phyloP scores from a whole-genome alignment of 768 basidiomycete genomes.

The Pleurotus tuber-regium region DNA sequence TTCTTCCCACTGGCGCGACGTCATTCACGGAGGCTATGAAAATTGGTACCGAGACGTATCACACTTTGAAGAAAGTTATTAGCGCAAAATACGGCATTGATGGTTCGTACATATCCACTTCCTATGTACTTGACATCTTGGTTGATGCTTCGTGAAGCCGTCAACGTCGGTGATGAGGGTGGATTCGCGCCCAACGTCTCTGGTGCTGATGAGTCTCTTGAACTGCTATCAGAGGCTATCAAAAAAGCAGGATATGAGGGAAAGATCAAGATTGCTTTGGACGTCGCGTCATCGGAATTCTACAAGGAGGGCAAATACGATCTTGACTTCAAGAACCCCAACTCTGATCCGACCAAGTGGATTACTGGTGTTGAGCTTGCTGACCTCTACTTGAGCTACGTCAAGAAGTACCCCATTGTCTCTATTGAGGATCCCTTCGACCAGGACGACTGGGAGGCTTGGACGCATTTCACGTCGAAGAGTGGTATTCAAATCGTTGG shows the following conservation, averaged over 20 bases:
- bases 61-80: slow-evolving; percentile 99
- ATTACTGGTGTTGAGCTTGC: slow-evolving; percentile 91
- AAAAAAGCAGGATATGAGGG: slow-evolving; percentile 98
- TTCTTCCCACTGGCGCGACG: slow-evolving; percentile 90
- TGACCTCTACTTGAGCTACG: slow-evolving; percentile 81
- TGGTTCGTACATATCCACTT: slow-evolving; percentile 48
- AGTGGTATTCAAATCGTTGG: slow-evolving; percentile 89
- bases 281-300: slow-evolving; percentile 99
- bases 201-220: slow-evolving; percentile 96
- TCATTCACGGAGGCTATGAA: slow-evolving; percentile 97
- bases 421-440: slow-evolving; percentile 99
- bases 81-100: slow-evolving; percentile 99
- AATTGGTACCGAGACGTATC: slow-evolving; percentile 97
- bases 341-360: slow-evolving; percentile 97
- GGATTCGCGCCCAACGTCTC: slow-evolving; percentile 98
- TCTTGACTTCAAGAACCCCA: slow-evolving; percentile 98
- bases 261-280: slow-evolving; percentile 98
- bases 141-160: slow-evolving; percentile 51
- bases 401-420: slow-evolving; percentile 93
- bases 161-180: slow-evolving; percentile 99
- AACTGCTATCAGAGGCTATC: slow-evolving; percentile 94
- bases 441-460: slow-evolving; percentile 99
- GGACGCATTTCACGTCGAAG: slow-evolving; percentile 84
- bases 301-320: slow-evolving; percentile 99
- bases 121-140: slow-evolving; percentile 11